Conservation (phyloP, 805 yeast genomes). For the Candida ulmi region DNA sequence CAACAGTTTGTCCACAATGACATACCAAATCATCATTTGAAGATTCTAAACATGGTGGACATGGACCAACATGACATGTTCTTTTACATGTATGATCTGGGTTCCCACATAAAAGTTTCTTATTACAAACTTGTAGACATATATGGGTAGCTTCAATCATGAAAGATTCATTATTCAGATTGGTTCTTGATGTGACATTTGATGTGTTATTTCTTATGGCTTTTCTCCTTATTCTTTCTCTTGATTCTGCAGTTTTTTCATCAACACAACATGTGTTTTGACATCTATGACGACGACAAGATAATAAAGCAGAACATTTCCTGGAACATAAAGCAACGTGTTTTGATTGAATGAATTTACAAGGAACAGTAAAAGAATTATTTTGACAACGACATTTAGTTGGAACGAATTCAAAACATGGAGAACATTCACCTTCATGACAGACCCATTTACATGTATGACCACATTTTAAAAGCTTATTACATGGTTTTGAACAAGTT, state of each 20-base stretch:
- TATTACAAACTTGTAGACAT: slow-evolving; percentile 63
- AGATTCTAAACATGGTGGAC: slow-evolving; percentile 76
- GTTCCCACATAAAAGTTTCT: slow-evolving; percentile 55
- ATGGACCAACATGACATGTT: slow-evolving; percentile 75
- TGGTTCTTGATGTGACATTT: slow-evolving; percentile 20
- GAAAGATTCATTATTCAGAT: slow-evolving; percentile 42
- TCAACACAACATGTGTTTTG: slow-evolving; percentile 60
- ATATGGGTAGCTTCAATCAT: slow-evolving; percentile 68
- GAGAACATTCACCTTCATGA: slow-evolving; percentile 72
- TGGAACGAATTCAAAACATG: slow-evolving; percentile 51
- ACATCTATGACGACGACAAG: slow-evolving; percentile 81
- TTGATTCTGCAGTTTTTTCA: slow-evolving; percentile 49
- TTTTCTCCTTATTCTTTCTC: slow-evolving; percentile 44
- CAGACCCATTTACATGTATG: slow-evolving; percentile 68
- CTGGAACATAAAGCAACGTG: slow-evolving; percentile 56
- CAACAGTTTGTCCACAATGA: slow-evolving; percentile 72
- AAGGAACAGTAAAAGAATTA: slow-evolving; percentile 54
- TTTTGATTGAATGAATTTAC: slow-evolving; percentile 49
- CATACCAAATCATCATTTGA: slow-evolving; percentile 75
- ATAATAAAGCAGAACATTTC: slow-evolving; percentile 68
- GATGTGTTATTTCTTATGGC: slow-evolving; percentile 39
- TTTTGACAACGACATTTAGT: slow-evolving; percentile 60
- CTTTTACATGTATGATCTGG: slow-evolving; percentile 55
- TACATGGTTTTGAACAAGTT: slow-evolving; percentile 63
- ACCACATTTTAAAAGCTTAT: slow-evolving; percentile 63